Evolutionary conservation across 208 protist species (phyloP), one percentile per base, ranked within the genome.

Genomic region (Crithidia fasciculata): DNA sequence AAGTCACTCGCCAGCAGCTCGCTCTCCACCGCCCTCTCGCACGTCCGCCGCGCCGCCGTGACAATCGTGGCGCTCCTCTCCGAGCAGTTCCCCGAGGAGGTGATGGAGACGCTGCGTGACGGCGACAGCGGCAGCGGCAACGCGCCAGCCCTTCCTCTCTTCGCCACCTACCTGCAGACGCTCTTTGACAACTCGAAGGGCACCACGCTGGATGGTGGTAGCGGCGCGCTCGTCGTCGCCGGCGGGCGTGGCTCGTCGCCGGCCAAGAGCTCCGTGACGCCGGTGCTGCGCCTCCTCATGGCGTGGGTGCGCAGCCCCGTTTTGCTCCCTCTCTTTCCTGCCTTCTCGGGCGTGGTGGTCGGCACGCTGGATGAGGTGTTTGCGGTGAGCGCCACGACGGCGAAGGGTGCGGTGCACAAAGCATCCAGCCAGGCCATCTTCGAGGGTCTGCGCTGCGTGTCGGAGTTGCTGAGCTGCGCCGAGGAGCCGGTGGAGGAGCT

Each of bases 21-120:
- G 12, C 49, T 96, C 12, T 87, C 88, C 45, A 62, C 81, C 19
- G 55, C 82, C 18, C 50, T 92, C n/a, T 67, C 83, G 50, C 62
- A 84, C 56, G 71, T 94, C 37, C 89, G 92, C 56, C 86, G 87
- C 28, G 62, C 64, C 40, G 63, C 88, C 49, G 53, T 89, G 19
- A 59, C 65, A 6, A 77, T 93, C 47, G 86, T 92, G 44, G 78
- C 83, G 37, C 72, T 83, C 55, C 70, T 96, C n/a, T 89, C 81
- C 43, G 92, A 96, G 76, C 88, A 94, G 62, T 95, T 96, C 71
- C 92, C 92, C 2, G 81, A 72, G 50, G 84, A 94, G 49, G 68
- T 84, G 43, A 90, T 93, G 80, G 69, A 45, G 2, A 76, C 83
- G 5, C 61, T 92, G 19, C 45, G 66, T n/a, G 45, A 49, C 12